phyloP scores from a whole-genome alignment of 1,139 yeast genomes.

The Zygosaccharomyces sapae region DNA sequence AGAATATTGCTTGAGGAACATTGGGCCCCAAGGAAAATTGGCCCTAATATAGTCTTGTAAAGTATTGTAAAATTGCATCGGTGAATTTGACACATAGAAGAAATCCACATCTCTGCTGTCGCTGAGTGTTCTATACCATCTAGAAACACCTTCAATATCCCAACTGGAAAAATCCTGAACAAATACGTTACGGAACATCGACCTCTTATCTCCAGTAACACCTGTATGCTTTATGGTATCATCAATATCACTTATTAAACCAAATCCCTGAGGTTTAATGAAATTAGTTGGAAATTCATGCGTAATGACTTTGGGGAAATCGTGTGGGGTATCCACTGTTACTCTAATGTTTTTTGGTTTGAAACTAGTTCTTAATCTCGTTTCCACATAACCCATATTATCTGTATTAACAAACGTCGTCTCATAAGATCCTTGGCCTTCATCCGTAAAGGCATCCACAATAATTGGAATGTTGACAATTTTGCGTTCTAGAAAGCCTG shows the following conservation, averaged over 20 bases:
- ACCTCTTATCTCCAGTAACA: constrained; percentile 80
- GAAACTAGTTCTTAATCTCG: constrained; percentile 48
- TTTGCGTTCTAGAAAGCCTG: constrained; percentile 57
- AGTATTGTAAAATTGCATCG: constrained; percentile 78
- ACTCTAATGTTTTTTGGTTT: constrained; percentile 47
- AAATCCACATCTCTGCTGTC: constrained; percentile 49
- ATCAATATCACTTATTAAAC: constrained; percentile 85
- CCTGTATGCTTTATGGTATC: constrained; percentile 92
- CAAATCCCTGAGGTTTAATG: constrained; percentile 45
- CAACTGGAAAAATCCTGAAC: constrained; percentile 61
- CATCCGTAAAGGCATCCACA: constrained; percentile 48
- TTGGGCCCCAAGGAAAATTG: constrained; percentile 63
- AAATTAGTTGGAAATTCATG: constrained; percentile 16
- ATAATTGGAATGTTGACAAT: constrained; percentile 52
- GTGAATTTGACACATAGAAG: constrained; percentile 93
- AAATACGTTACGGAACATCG: constrained; percentile 71
- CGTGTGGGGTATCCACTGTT: constrained; percentile 26
- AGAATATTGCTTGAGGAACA: constrained; percentile 78
- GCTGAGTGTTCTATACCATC: constrained; percentile 55
- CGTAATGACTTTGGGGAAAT: constrained; percentile 15
- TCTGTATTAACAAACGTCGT: constrained; percentile 46
- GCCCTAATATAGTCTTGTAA: constrained; percentile 54
- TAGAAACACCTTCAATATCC: constrained; percentile 66
- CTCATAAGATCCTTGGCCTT: constrained; percentile 32
- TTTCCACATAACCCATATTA: constrained; percentile 54